Evolutionary conservation across 2,329 filamentous ascomycete species (phyloP), one percentile per base, ranked within the genome.

Genomic region (Chaetomium sp.): DNA sequence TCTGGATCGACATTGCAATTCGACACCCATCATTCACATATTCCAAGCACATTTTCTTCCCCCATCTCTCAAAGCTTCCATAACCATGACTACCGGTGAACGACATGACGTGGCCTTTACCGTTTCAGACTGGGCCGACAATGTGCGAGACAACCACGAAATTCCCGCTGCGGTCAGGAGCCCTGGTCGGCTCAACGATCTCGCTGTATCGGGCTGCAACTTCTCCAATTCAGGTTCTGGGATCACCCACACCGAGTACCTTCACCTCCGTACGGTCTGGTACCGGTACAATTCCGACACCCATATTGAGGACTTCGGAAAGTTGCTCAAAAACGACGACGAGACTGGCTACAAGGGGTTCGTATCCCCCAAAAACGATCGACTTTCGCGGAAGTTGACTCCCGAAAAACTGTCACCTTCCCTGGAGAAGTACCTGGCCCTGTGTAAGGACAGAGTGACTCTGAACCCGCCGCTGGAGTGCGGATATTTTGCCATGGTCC

Each of bases 251-350:
- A 51, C 29, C 10, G 57, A 60, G 23, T 60, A 51, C 23, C 57
- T 60, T 13, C 57, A 60, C 23, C 57, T 60, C 21, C 57, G 57
- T 10, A 27, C 57, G 29, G 25, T 60, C 29, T 60, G 57, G 45
- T 60, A 60, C 31, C 57, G 16, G 4, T 60, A 60, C 27, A 0
- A 4, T 10, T n/a, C n/a, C n/a, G 16, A 19, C 1, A 31, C 6
- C 0, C 38, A 58, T 23, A 29, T 60, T 9, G 13, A 50, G 0
- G n/a, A 27, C 21, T 60, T 60, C 29, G 29, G 16, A 4, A n/a
- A 27, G 2, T n/a, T 60, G 29, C 27, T 51, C n/a, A 25, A 23
- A 27, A 12, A 60, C 47, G 29, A 60, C 13, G 19, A 25, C 10
- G 7, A 23, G 16, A 51, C 57, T 0, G 57, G 57, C 3, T 60